Evolutionary conservation across 169 alveolate species (phyloP), one percentile per base, ranked within the genome.

Genomic region (Eimeria maxima): DNA sequence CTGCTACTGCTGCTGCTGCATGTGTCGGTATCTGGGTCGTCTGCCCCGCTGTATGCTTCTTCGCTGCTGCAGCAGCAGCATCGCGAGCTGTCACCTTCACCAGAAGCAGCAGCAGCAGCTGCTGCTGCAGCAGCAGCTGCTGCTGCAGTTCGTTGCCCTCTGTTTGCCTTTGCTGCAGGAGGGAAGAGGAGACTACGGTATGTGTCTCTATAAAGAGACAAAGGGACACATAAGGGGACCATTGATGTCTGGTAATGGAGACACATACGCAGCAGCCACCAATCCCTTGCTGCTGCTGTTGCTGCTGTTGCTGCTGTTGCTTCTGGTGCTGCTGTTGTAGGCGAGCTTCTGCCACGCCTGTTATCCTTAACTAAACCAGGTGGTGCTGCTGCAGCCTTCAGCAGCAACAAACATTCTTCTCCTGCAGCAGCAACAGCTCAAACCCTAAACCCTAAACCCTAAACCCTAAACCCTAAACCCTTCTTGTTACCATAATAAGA

Each of bases 61-160:
- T 76, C 87, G 87, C 87, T 76, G 87, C 87, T 76, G 87, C 87
- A 76, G 55, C 87, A 76, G 87, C 60, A 57, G 67, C 67, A 57
- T 3, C 67, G 67, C 4, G 53, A n/a, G n/a, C n/a, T 42, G 7
- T 38, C 65, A 20, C 27, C 60, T 42, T 20, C 29, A 11, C 60
- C 87, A 7, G 57, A 50, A 42, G 53, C 57, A 76, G 87, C 53
- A 76, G 60, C 53, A 45, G 87, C 55, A 33, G 50, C 84, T 27
- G 53, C 38, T 27, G 84, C 84, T n/a, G 53, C 87, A 16, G 87
- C 29, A 20, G 87, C 87, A 13, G 42, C 87, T 69, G 67, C 67
- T 57, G 67, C 67, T 57, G 67, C 67, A 13, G 67, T 24, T 57
- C 4, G 67, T 3, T 16, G 80, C 8, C 33, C 63, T 33, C 20